Evolutionary conservation across 768 basidiomycete genomes (phyloP).

Genomic region (Mycena rosella): DNA sequence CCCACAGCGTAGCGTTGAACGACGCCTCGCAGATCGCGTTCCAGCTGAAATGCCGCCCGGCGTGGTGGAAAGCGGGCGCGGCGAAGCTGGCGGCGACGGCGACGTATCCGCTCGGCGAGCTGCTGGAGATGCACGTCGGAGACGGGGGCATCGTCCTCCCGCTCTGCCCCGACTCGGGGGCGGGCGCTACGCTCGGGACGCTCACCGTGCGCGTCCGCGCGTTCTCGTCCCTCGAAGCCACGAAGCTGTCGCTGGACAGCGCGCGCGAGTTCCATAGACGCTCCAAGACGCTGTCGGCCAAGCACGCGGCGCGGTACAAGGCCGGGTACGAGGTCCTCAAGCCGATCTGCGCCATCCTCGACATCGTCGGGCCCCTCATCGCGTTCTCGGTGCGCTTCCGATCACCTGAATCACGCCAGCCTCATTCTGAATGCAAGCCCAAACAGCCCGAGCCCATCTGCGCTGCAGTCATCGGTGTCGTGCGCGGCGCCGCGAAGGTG

Average conservation of each 20-base stretch:
- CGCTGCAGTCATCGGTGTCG: conserved; percentile 1
- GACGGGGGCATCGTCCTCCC: not conserved
- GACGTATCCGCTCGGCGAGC: not conserved
- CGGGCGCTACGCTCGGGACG: not conserved
- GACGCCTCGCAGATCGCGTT: not conserved
- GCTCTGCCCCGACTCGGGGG: not conserved
- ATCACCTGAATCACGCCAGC: not conserved
- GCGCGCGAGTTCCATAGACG: conserved; percentile 1
- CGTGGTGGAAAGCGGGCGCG: not conserved
- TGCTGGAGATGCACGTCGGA: conserved; percentile 5
- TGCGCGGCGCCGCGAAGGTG: conserved; percentile 10
- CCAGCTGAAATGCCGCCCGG: not conserved
- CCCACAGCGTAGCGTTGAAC: not conserved
- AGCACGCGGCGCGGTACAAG: conserved; percentile 9
- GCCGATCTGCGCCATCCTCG: conserved; percentile 17
- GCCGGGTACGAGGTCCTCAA: not conserved
- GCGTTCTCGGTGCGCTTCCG: not conserved
- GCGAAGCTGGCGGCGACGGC: not conserved
- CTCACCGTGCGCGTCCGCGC: not conserved
- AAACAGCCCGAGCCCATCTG: conserved; percentile 13
- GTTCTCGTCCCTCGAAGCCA: conserved; percentile 1
- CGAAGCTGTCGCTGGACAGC: not conserved
- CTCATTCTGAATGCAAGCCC: not conserved
- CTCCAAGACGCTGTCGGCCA: conserved; percentile 13
- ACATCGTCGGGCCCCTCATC: conserved; percentile 6